Base-by-base conservation (phyloP, 495 filamentous ascomycete species). In the Aspergillus campestris region DNA sequence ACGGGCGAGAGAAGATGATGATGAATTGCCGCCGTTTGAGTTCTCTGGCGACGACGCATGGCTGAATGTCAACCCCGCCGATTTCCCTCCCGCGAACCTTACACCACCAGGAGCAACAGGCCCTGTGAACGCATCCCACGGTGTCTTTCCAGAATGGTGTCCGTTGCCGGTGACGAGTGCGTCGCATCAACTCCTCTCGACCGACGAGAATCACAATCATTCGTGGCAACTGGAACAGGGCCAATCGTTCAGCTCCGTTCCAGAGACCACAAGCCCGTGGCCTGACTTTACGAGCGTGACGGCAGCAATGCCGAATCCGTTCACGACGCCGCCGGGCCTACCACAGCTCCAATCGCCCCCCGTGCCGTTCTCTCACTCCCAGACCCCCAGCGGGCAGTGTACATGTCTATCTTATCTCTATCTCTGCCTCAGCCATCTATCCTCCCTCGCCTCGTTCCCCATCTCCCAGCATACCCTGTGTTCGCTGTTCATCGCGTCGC, bases 401-500 rank as follows among this genome's bases (percentile, higher is more conserved):
- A 55, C 70, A 28, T 73, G 70, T 49, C 47, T 73, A 15, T 69
- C 70, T 27, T 67, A 69, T 38, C 50, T 73, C 6, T 73, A 73
- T 39, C 60, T 73, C 12, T 67, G 62, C 15, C 66, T 73, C 47
- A 70, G 64, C 47, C 67, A 68, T 40, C 60, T 73, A 9, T 66
- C 67, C 32, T 68, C 66, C 15, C 52, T 71, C 8, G 55, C 61
- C 34, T 61, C 69, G 5, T 69, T 71, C 38, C 69, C 69, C 8
- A 52, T 72, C 49, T 65, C 58, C n/a, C 57, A 59, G 6, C 60
- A 70, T 49, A 72, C 79, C 7, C 57, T 85, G 43, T 67, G 61
- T 13, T 73, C 79, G 5, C 66, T 83, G 27, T 79, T 78, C n/a
- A 65, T 70, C 32, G 79, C 77, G 8, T 67, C 79, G 6, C 62